Base-by-base conservation (phyloP, 1,139 yeast species). In the Kodamaea sp. region DNA sequence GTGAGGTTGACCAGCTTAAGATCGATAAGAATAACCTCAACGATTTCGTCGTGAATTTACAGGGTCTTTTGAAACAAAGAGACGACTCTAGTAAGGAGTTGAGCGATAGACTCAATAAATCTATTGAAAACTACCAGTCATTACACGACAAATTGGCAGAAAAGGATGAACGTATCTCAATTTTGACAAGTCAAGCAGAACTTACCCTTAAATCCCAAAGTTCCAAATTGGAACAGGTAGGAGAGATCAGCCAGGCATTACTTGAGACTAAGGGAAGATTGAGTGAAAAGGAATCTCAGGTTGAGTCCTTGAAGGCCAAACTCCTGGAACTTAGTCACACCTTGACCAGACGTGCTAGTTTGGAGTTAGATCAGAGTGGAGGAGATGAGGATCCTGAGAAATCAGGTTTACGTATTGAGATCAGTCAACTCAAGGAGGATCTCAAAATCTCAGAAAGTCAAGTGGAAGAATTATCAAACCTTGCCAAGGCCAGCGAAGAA, bases 191-290 rank as follows among this genome's bases (percentile, higher is more conserved):
- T 33, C 79, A 79, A 39, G 71, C 78, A 22, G 83, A 78, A 35
- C 59, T 73, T 39, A 83, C 83, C 15, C 57, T 76, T 29, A 75
- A 73, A 40, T 79, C 85, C 29, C 84, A 80, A 49, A 87, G 83
- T 50, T 67, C 76, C 13, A 80, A 82, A 53, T 68, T 85, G 37
- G 92, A 84, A 41, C 67, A 73, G 26, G 69, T 83, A 18, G 64
- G 64, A 27, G 85, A 83, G 39, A 53, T 79, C 24, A 61, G 70
- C 22, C 48, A 63, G 16, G 51, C 67, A 5, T 63, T 75, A 15
- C 53, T 80, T 36, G 60, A 62, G 4, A 51, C 67, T 2, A 76
- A 74, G 39, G 61, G 64, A 25, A 60, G 59, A 10, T 51, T 66
- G 9, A 61, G 68, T 18, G 63, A 61, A 32, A 64, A 64, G 43